Conservation (phyloP, 257 asterid species). For the Jasminum sambac region DNA sequence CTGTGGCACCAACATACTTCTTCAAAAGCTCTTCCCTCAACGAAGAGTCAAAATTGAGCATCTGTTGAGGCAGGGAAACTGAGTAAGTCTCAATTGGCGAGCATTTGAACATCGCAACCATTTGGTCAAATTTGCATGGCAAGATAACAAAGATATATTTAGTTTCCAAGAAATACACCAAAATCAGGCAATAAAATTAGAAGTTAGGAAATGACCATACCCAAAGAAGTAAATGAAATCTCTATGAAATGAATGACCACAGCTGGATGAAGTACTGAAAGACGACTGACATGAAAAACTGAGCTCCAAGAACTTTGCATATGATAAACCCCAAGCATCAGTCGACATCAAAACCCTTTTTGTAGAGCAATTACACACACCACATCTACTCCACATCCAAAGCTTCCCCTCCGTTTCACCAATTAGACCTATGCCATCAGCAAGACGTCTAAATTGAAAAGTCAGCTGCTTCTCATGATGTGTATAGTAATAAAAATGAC, state of each 20-base stretch:
- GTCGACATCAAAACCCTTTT: slow-evolving; percentile 79
- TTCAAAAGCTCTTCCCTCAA: slow-evolving; percentile 59
- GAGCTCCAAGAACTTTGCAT: slow-evolving; percentile 93
- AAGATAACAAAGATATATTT: background rate
- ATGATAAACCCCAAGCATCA: slow-evolving; percentile 83
- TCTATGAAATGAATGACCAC: slow-evolving; percentile 87
- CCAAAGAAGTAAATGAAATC: slow-evolving; percentile 94
- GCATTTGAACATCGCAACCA: slow-evolving; percentile 90
- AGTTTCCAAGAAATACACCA: slow-evolving; percentile 4
- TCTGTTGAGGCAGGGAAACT: slow-evolving; percentile 76
- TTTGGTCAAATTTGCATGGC: slow-evolving; percentile 70
- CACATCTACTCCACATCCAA: slow-evolving; percentile 99
- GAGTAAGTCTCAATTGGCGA: slow-evolving; percentile 73
- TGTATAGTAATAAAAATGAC: slow-evolving; percentile 71
- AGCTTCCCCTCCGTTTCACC: slow-evolving; percentile 88
- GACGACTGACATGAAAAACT: slow-evolving; percentile 78
- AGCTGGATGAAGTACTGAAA: slow-evolving; percentile 55
- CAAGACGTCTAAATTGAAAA: slow-evolving; percentile 71
- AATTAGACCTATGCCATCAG: slow-evolving; percentile 49
- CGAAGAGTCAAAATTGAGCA: slow-evolving; percentile 62
- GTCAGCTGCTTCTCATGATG: slow-evolving; percentile 89
- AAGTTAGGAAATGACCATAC: slow-evolving; percentile 41
- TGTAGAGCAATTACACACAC: slow-evolving; percentile 68
- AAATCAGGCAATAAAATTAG: slow-evolving; percentile 4
- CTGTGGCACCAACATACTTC: slow-evolving; percentile 58